Evolutionary conservation across 768 basidiomycete species (phyloP).

Genomic region (Mycena polygramma): DNA sequence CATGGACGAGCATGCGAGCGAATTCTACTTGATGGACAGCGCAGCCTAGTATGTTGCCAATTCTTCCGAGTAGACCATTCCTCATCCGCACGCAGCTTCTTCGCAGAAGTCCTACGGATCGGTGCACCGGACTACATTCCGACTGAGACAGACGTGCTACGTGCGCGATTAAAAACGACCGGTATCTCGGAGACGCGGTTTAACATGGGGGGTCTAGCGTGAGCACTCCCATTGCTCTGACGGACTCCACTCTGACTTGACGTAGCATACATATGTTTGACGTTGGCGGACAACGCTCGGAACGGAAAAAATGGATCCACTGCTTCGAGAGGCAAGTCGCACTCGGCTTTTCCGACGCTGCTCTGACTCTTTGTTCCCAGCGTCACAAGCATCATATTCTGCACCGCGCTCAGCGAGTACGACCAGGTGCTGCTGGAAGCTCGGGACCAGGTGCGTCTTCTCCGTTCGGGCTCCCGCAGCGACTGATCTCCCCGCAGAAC

Average conservation of each 20-base stretch:
- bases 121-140: constrained; percentile 86
- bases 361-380: constrained; percentile 13
- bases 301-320: constrained; percentile 88
- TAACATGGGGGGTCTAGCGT: constrained; percentile 75
- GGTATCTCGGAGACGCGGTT: constrained; percentile 93
- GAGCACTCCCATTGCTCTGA: constrained; percentile 40
- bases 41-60: constrained; percentile 74
- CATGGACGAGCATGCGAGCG: constrained; percentile 70
- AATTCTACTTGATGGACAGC: constrained; percentile 97
- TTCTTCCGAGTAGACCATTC: not conserved
- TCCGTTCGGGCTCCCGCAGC: constrained; percentile 37
- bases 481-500: constrained; percentile 68
- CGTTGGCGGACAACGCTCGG: constrained; percentile 84
- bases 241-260: constrained; percentile 7
- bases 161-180: constrained; percentile 90
- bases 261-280: constrained; percentile 80
- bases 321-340: constrained; percentile 60
- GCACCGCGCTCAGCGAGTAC: constrained; percentile 72
- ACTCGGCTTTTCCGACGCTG: constrained; percentile 41
- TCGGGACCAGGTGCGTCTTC: constrained; percentile 60
- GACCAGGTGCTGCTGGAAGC: constrained; percentile 68
- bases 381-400: constrained; percentile 77
- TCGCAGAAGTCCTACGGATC: constrained; percentile 87
- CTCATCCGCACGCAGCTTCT: constrained; percentile 70
- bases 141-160: constrained; percentile 86